Evolutionary conservation across 148 eudicot genomes (phyloP), one percentile per base, ranked within the genome.

Genomic region (Chenopodium formosanum): DNA sequence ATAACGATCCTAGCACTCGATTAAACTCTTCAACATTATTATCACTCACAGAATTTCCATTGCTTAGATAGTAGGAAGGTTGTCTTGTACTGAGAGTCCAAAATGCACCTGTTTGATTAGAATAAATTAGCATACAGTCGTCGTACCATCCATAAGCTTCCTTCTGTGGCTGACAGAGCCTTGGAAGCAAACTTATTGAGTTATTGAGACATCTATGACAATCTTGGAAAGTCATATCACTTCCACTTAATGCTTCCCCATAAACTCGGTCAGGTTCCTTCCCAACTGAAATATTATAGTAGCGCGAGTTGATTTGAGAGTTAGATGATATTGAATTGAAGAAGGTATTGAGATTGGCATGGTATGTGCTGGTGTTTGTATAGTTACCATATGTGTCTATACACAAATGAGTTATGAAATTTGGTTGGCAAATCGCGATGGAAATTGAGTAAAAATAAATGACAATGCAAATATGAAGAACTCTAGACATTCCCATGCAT

Each of bases 121-220:
- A 9, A n/a, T 64, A 64, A 1, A 6, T 9, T n/a, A 64, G 29
- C 86, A 88, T 81, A 53, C 90, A 88, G 27, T 79, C 16, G n/a
- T 58, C 78, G 34, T 81, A 71, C 90, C 90, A 83, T 9, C 65
- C 79, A 22, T 79, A 63, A 17, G 86, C 88, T 63, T 85, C 90
- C 70, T 67, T 85, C 20, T 85, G 85, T 65, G 78, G 65, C 2
- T 86, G 88, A 16, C 90, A 88, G 11, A 44, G 8, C 27, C 22
- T 31, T 12, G 4, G 65, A 25, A 88, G 77, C 72, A 46, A 48
- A 9, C 17, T 8, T 7, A 27, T 58, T 4, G 90, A 60, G 77
- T 71, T 47, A 17, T 74, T 31, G n/a, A 88, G 76, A 73, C 90
- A 88, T 37, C 32, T 2, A 7, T 79, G 77, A 62, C 90, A 88